Evolutionary conservation across 2,329 filamentous ascomycete genomes (phyloP), one percentile per base, ranked within the genome.

Genomic region (Lanzia echinophila): DNA sequence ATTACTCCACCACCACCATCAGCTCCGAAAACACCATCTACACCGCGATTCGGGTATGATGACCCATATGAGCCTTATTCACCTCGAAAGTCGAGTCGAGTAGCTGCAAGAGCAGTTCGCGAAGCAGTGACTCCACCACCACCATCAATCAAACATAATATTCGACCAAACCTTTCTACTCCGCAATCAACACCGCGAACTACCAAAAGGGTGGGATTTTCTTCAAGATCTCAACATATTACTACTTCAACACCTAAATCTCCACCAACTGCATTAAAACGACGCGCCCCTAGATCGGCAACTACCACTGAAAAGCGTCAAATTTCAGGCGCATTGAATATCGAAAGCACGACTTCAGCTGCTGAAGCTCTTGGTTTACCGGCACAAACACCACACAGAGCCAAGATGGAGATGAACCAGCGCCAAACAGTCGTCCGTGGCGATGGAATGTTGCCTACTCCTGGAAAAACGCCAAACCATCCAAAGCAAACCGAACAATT

Each of bases 11-110:
- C 84, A 60, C 79, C 84, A 48, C 82, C 81, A 58, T 56, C 64
- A 46, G 71, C 73, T 59, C 71, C 87, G 58, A 81, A 75, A 67
- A 88, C 84, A 47, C 87, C 87, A 57, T 79, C 80, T 39, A 83
- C 87, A 53, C 87, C 87, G 46, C 79, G 79, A 56, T 79, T 83
- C 65, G 87, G 86, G 36, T 82, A 76, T 63, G 75, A 77, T 60
- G 87, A 91, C 70, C 72, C 75, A 58, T 90, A 84, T 75, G 79
- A 88, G 65, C 87, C 87, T 43, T 90, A 83, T 66, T 82, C 84
- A 56, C 83, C 85, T 52, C 80, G 86, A 68, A 86, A 87, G 64
- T 87, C 83, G 3, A 78, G 79, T 56, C 79, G 86, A 60, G 77
- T 88, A 61, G 81, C 76, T 33, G 80, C 76, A 41, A 78, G 83